Evolutionary conservation across 306 rosid genomes (phyloP), one percentile per base, ranked within the genome.

Genomic region (Cucumis hystrix): DNA sequence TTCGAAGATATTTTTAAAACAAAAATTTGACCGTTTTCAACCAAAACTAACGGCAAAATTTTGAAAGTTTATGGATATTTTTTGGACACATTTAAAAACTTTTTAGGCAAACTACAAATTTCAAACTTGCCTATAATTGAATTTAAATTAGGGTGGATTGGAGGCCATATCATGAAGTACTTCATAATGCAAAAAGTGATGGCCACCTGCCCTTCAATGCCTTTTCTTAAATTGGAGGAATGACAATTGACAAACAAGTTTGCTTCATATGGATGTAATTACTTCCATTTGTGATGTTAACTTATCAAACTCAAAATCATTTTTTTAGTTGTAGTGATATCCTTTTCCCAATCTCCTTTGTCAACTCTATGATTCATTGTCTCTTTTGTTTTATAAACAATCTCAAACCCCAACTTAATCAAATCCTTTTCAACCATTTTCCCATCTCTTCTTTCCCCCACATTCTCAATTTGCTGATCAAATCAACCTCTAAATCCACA

Each of bases 211-310:
- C 59, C 76, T 47, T 71, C 35, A 39, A 66, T 47, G 76, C 41
- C 0, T 49, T 70, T 45, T 8, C 76, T 16, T 47, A 49, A 71
- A 71, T 6, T 13, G 58, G 20, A 47, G 21, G 75, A 70, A 39
- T 23, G 75, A 69, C 52, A 67, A 69, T 4, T 20, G 57, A 47
- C 41, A 72, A 72, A 72, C 40, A 10, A 51, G 45, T 18, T 72
- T 72, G 75, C 75, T 70, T 70, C 58, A 23, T 70, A 70, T 72
- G 45, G 15, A 4, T 72, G 41, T 9, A 47, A 72, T 72, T 72
- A 21, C 74, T 65, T 35, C 51, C 72, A 64, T 64, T 61, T 64
- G 23, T 15, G 47, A 66, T 39, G 30, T 40, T 7, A 66, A 66
- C 52, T 40, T 3, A 66, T 39, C 71, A 16, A 66, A 39, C 72